Base-by-base conservation (phyloP, 495 filamentous ascomycete genomes). In the Penicillium lagena region DNA sequence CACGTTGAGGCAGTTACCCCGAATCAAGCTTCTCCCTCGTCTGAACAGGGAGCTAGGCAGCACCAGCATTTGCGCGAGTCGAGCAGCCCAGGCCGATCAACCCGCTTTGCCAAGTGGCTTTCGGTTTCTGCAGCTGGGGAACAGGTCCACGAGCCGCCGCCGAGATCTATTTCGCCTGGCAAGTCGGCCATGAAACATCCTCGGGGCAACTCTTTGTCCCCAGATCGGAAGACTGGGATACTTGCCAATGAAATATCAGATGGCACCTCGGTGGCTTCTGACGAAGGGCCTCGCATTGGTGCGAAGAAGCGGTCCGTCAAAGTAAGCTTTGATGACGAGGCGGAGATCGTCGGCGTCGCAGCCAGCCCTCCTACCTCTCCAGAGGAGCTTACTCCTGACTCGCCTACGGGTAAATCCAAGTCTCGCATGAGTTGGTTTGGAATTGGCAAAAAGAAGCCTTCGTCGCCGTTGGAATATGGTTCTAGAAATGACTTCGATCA, bases 281-380 rank as follows among this genome's bases (percentile, higher is more conserved):
- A 89, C 15, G 86, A 89, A 17, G 68, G 71, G 9, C 46, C 56
- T 6, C 61, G 71, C 22, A 45, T 65, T 6, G 58, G 58, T 11
- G 62, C 60, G 46, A 83, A 78, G 36, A 91, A 81, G 62, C 90
- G 85, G 55, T 67, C 71, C 22, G 82, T 76, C 7, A 79, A 88
- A 40, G 90, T 96, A 50, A 95, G 89, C 63, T 96, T 95, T 52
- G 87, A 93, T 49, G 89, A 94, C 15, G 76, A 79, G 31, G 70
- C 80, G 1, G 72, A 81, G 34, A 63, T 82, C 41, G 77, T 83
- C 9, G 82, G 77, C 14, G 70, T 80, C 29, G 78, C 80, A 7
- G 78, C 76, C 12, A 75, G 67, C 22, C 63, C 78, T 27, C 59
- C 70, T 9, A 71, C 69, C 6, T 73, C 72, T 13, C 67, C 64